Evolutionary conservation across 1,284 basidiomycete species (phyloP).

Genomic region (Leucocoprinus gongylophorus): DNA sequence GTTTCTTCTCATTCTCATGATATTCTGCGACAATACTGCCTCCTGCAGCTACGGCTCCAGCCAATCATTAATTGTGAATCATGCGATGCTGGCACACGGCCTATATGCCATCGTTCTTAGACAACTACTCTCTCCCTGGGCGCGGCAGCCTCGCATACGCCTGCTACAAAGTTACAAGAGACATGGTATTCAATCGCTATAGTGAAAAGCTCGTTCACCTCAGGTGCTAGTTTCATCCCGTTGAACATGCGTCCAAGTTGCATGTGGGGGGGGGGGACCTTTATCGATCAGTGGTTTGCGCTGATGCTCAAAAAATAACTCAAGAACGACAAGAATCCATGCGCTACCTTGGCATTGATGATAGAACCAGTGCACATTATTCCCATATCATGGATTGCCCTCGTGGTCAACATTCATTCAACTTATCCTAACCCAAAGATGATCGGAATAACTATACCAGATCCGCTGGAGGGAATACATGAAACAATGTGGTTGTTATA

Average conservation of each 20-base stretch:
- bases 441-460: neutral
- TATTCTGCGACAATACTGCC: neutral
- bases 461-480: neutral
- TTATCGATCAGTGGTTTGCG: neutral
- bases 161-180: neutral
- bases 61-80: slow-evolving; percentile 1
- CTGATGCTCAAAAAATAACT: slow-evolving; percentile 1
- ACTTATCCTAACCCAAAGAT: neutral
- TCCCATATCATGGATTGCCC: slow-evolving; percentile 4
- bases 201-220: neutral
- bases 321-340: slow-evolving; percentile 5
- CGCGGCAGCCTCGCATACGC: neutral
- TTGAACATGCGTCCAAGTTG: neutral
- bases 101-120: neutral
- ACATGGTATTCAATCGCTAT: neutral
- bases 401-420: slow-evolving; percentile 1
- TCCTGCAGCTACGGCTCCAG: neutral
- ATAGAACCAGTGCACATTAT: neutral
- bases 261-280: neutral
- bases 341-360: slow-evolving; percentile 10
- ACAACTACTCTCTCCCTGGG: neutral
- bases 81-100: neutral
- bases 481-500: neutral
- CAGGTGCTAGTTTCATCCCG: neutral
- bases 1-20: neutral